Evolutionary conservation across 2,329 filamentous ascomycete genomes (phyloP).

Genomic region (Lasiodiplodia sp.): DNA sequence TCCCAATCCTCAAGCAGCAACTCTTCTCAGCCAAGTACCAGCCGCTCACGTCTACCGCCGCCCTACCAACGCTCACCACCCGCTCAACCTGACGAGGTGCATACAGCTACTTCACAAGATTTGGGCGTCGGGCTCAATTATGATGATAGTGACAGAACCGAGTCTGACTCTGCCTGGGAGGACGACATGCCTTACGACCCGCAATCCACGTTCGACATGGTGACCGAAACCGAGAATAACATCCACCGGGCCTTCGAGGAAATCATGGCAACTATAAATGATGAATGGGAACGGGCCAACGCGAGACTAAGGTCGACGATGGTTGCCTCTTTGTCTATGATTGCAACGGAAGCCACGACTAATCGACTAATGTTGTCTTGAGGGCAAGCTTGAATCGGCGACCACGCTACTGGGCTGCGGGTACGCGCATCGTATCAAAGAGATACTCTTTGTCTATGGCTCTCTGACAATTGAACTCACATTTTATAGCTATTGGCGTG

Average conservation of each 20-base stretch:
- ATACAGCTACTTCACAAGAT: background rate
- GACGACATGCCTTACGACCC: background rate
- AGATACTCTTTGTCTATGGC: background rate
- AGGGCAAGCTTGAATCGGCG: background rate
- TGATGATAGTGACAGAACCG: background rate
- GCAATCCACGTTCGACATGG: background rate
- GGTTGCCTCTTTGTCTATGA: background rate
- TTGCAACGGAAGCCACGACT: background rate
- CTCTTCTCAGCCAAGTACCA: background rate
- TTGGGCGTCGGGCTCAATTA: background rate
- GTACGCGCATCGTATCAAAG: background rate
- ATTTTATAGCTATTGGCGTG: background rate
- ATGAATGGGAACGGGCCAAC: background rate
- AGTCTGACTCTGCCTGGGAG: background rate
- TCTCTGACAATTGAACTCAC: background rate
- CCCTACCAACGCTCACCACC: background rate
- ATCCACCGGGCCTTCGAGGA: background rate
- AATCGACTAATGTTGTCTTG: background rate
- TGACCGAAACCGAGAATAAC: background rate
- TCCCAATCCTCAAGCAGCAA: background rate
- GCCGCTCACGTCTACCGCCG: background rate
- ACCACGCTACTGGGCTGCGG: background rate
- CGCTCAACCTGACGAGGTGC: background rate
- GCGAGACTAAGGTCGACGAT: background rate
- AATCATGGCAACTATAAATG: background rate